phyloP scores from a whole-genome alignment of 1,284 basidiomycete genomes.

The Omphalotus olearius region DNA sequence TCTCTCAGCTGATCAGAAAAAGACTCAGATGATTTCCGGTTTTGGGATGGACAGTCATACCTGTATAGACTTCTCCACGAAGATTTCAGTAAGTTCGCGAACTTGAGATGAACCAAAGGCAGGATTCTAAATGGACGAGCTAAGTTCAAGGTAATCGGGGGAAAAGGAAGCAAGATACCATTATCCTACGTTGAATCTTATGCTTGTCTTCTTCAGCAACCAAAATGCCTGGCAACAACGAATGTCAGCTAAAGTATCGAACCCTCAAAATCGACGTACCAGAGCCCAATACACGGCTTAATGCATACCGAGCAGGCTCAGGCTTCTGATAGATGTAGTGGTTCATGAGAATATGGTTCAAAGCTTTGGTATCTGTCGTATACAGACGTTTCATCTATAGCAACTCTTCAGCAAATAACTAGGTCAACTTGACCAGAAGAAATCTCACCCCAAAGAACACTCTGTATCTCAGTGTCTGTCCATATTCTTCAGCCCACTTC shows the following conservation, averaged over 20 bases:
- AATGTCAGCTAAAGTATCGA: slow-evolving; percentile 29
- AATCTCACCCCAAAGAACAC: slow-evolving; percentile 40
- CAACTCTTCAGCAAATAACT: not conserved
- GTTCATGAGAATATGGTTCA: slow-evolving; percentile 47
- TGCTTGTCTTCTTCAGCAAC: slow-evolving; percentile 39
- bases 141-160: not conserved
- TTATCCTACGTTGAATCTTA: slow-evolving; percentile 41
- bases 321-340: slow-evolving; percentile 45
- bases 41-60: slow-evolving; percentile 24
- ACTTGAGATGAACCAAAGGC: slow-evolving; percentile 55
- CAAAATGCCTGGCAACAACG: slow-evolving; percentile 28
- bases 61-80: slow-evolving; percentile 46
- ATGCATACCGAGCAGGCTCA: slow-evolving; percentile 26
- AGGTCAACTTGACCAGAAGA: not conserved
- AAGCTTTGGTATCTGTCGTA: slow-evolving; percentile 44
- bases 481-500: slow-evolving; percentile 54
- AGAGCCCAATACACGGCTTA: slow-evolving; percentile 39
- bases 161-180: slow-evolving; percentile 25
- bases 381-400: slow-evolving; percentile 36
- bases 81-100: slow-evolving; percentile 49
- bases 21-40: not conserved
- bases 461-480: slow-evolving; percentile 44
- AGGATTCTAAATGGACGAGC: slow-evolving; percentile 40
- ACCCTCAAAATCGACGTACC: slow-evolving; percentile 26
- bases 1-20: slow-evolving; percentile 37